Evolutionary conservation across 2,329 filamentous ascomycete species (phyloP), one percentile per base, ranked within the genome.

Genomic region (Xylariales sp.): DNA sequence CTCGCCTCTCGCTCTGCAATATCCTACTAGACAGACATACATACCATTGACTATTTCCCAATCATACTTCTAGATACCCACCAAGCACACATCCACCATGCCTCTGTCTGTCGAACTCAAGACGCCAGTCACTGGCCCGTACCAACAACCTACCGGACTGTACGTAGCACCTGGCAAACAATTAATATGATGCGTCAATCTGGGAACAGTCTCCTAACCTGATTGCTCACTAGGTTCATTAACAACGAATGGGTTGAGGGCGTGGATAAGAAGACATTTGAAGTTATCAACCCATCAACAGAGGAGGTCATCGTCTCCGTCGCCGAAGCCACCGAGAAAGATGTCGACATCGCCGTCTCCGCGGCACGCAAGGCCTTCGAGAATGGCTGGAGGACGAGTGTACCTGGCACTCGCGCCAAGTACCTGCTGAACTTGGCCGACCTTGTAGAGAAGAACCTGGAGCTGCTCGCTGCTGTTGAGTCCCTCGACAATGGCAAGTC

Each of bases 401-500:
- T 84, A 14, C 87, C 90, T 41, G 74, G 82, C 55, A 66, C 82
- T 59, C 84, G 90, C 53, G 80, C 86, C 59, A 74, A 72, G 55
- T 66, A 82, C 49, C 70, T 96, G 49, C 66, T 73, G 52, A 91
- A 87, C 66, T 82, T 95, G 35, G 87, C 88, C 59, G 80, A 91
- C 29, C 71, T 95, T 33, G 74, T 83, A 50, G 86, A 94, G 73
- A 77, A 87, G 73, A 84, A 95, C 66, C 48, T 70, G 25, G 84
- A 93, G 28, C 71, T 82, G 34, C 76, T 96, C 49, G 85, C 87
- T 41, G 77, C 88, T 15, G 82, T 95, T 44, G 90, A 95, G 74
- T 82, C 88, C 29, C 76, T 95, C 42, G 89, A 94, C 73, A 88
- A 94, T 59, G 90, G 86, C 64, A 93, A 93, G 77, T 81, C 85